Base-by-base conservation (phyloP, 2,329 filamentous ascomycete genomes). In the Coniochaeta sp. region DNA sequence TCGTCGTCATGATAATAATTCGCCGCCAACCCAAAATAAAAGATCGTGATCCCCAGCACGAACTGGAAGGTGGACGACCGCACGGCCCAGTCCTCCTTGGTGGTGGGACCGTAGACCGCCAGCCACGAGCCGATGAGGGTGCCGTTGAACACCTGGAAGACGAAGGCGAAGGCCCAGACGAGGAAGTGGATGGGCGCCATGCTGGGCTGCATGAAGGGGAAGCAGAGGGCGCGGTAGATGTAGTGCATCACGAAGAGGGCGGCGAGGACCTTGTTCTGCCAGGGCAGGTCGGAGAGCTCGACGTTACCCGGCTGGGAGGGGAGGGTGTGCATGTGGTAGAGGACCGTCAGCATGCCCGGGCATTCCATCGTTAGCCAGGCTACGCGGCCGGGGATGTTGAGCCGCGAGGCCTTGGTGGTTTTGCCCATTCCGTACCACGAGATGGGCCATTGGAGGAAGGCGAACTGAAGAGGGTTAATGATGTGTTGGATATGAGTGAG, bases 1-100 rank as follows among this genome's bases (percentile, higher is more conserved):
- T 90, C 86, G 63, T 94, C 89, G 67, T 99, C 94, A 64, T 96
- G 89, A 67, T 85, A 89, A 63, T 94, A 89, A 67, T 96, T 97
- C 30, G 79, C 84, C 14, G 83, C 71, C 53, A 96, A 81, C 0
- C 89, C 90, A 53, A 87, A 69, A 55, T 83, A 81, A 75, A 94
- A 97, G 51, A 96, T 64, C 20, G 81, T 75, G 28, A 95, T 71
- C 2, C 94, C 92, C 14, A 84, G 47, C 4, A 67, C 68, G 63
- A 84, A 82, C 60, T 77, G 78, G 20, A 64, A 56, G 13, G 65
- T 63, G 8, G 65, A 56, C n/a, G 69, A 69, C 51, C 70, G 69
- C 0, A 63, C 57, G 1, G 59, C 55, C 79, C 79, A 83, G 3
- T 67, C 79, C 12, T 65, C 67, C 22, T 75, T 70, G 0, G 81